phyloP scores from a whole-genome alignment of 208 protist genomes.

The Angomonas ambiguus region DNA sequence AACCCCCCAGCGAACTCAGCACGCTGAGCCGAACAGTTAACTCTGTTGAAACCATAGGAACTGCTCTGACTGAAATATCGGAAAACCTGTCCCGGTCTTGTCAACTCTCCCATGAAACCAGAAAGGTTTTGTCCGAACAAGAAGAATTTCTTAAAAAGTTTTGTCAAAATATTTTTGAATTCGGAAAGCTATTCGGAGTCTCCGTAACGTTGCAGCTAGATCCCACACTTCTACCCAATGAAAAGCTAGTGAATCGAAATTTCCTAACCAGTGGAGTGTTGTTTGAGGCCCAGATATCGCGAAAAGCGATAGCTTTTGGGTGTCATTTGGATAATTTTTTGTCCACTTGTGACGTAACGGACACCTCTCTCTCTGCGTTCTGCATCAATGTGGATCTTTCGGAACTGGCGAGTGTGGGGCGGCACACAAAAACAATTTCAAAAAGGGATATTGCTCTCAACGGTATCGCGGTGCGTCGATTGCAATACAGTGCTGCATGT shows the following conservation, averaged over 20 bases:
- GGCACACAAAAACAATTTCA: slow-evolving; percentile 41
- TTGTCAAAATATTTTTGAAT: slow-evolving; percentile 35
- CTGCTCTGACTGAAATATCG: background rate
- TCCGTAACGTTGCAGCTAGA: slow-evolving; percentile 44
- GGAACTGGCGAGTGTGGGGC: slow-evolving; percentile 25
- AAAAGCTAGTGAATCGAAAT: slow-evolving; percentile 25
- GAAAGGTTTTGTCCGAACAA: slow-evolving; percentile 17
- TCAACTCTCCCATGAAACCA: background rate
- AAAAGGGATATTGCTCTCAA: slow-evolving; percentile 36
- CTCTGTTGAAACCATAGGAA: background rate
- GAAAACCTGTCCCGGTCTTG: background rate
- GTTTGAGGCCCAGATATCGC: slow-evolving; percentile 33
- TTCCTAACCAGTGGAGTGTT: slow-evolving; percentile 31
- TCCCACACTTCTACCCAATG: slow-evolving; percentile 35
- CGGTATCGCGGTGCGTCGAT: slow-evolving; percentile 48
- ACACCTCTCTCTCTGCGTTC: slow-evolving; percentile 35
- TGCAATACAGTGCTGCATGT: slow-evolving; percentile 39
- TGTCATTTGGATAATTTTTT: slow-evolving; percentile 68
- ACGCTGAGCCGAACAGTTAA: background rate
- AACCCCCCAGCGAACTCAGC: slow-evolving; percentile 14
- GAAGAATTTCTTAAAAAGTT: slow-evolving; percentile 53
- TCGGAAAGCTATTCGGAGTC: slow-evolving; percentile 38
- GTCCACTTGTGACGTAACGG: slow-evolving; percentile 27
- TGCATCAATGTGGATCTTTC: slow-evolving; percentile 54
- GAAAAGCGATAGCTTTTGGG: slow-evolving; percentile 50